A percentile compares a stretch with the other conserved stretches of the same genome.
Conservation (phyloP, 345 rosid species). For the Populus tremula region DNA sequence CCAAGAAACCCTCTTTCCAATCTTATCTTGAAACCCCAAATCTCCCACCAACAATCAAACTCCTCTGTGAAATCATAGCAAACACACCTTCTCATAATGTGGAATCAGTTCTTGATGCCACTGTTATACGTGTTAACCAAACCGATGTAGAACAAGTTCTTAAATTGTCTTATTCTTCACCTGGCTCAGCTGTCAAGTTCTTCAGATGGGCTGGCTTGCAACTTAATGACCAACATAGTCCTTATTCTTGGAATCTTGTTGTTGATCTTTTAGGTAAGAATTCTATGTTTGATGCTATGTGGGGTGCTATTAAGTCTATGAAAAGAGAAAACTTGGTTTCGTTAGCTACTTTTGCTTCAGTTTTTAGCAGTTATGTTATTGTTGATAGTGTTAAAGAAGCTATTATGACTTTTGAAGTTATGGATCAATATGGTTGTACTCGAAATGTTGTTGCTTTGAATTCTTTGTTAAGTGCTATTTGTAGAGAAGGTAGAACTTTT, state of each 20-base stretch:
- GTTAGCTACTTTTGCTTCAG: conserved; percentile 60
- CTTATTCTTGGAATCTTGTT: conserved; percentile 68
- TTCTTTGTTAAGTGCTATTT: conserved; percentile 61
- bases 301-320: conserved; percentile 68
- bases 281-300: conserved; percentile 57
- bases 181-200: conserved; percentile 56
- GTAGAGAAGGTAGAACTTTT: conserved; percentile 45
- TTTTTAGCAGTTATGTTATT: conserved; percentile 53
- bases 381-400: conserved; percentile 42
- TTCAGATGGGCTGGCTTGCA: conserved; percentile 61
- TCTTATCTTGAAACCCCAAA: conserved; percentile 40
- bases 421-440: conserved; percentile 47
- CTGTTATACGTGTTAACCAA: conserved; percentile 42
- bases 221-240: conserved; percentile 46
- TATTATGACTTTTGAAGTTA: conserved; percentile 47
- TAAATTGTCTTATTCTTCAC: conserved; percentile 50
- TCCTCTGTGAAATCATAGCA: conserved; percentile 48
- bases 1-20: conserved; percentile 30
- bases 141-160: conserved; percentile 53
- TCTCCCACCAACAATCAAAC: conserved; percentile 35
- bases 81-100: conserved; percentile 42
- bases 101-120: conserved; percentile 37
- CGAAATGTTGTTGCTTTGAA: conserved; percentile 49
- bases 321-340: conserved; percentile 40
- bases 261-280: conserved; percentile 64